A percentile compares a stretch with the other conserved stretches of the same genome.
These are phyloP conservation scores for Fusarium sp. DNA, from an alignment of 2,329 filamentous ascomycete genomes.

Conservation along the genomic window DNA sequence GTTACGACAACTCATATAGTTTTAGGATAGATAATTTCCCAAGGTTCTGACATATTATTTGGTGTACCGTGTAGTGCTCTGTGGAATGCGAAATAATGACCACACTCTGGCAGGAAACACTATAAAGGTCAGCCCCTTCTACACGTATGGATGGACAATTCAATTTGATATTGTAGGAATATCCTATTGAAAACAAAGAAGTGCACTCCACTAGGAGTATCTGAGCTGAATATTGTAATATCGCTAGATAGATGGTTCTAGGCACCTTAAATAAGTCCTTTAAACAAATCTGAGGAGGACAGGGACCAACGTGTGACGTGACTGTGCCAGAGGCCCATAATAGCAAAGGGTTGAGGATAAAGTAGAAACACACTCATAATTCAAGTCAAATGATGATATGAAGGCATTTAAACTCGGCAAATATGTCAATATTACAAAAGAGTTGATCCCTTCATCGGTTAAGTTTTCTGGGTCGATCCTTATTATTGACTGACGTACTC, in stretches of 20 bases:
- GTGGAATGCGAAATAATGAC: background rate
- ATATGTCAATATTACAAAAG: background rate
- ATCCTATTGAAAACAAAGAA: background rate
- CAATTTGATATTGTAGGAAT: constrained; percentile 10
- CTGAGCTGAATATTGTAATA: background rate
- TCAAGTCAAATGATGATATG: background rate
- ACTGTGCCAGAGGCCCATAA: background rate
- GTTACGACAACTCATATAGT: no score
- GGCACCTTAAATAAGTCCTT: constrained; percentile 7
- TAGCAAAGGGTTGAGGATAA: no score
- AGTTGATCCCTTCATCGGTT: background rate
- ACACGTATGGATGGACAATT: background rate
- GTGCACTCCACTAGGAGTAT: background rate
- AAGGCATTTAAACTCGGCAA: background rate
- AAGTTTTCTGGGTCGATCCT: background rate
- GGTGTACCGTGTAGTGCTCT: background rate
- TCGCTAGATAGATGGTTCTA: constrained; percentile 18
- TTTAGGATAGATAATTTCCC: no score
- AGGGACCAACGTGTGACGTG: constrained; percentile 16
- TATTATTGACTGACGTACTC: background rate
- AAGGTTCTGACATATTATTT: background rate
- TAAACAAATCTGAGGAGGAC: constrained; percentile 9
- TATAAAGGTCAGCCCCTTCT: background rate
- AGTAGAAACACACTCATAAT: constrained; percentile 5
- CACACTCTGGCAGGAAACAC: background rate